phyloP scores from a whole-genome alignment of 2,329 filamentous ascomycete genomes.

The Penicillium hordei region DNA sequence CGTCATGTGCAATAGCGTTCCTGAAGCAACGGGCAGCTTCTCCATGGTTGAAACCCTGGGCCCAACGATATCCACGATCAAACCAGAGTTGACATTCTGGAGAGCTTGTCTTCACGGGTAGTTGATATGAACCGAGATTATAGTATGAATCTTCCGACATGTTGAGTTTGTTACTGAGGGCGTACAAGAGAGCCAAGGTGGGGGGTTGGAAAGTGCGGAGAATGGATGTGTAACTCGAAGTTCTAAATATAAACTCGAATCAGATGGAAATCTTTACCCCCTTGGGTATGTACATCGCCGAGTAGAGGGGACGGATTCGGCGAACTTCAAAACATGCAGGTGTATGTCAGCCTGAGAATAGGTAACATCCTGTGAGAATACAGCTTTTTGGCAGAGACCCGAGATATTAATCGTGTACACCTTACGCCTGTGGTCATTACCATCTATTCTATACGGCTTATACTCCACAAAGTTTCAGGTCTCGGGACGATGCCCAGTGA shows the following conservation, averaged over 20 bases:
- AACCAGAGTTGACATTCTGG: background rate
- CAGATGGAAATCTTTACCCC: too few relatives aligned
- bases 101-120: background rate
- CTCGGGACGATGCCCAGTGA: too few relatives aligned
- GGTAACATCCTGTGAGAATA: too few relatives aligned
- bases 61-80: background rate
- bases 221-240: background rate
- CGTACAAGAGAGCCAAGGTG: background rate
- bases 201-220: background rate
- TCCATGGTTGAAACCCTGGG: background rate
- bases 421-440: too few relatives aligned
- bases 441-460: too few relatives aligned
- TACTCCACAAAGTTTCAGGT: too few relatives aligned
- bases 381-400: too few relatives aligned
- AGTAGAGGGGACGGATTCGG: too few relatives aligned
- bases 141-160: background rate
- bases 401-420: too few relatives aligned
- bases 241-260: background rate
- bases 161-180: background rate
- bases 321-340: too few relatives aligned
- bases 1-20: background rate
- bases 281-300: too few relatives aligned
- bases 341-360: too few relatives aligned
- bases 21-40: slow-evolving; percentile 1
- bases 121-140: background rate